phyloP scores from a whole-genome alignment of 805 yeast genomes.

The Cyberlindnera petersonii region DNA sequence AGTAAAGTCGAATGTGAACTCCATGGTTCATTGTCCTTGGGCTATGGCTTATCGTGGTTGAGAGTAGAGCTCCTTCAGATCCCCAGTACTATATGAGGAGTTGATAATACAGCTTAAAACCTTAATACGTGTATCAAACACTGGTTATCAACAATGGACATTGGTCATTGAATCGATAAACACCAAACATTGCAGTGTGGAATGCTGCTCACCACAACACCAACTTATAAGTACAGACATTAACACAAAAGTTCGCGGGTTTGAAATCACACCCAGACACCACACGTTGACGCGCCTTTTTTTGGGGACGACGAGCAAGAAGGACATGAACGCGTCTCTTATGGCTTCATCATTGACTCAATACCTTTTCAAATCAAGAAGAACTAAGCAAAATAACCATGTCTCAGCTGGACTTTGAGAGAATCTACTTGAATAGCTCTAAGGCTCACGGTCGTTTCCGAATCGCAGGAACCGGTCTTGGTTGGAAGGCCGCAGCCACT shows the following conservation, averaged over 20 bases:
- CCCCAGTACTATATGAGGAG: not conserved
- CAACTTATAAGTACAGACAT: not conserved
- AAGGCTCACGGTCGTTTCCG: slow-evolving; percentile 84
- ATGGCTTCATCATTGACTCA: too few species aligned
- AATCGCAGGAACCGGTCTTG: slow-evolving; percentile 93
- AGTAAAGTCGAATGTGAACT: slow-evolving; percentile 42
- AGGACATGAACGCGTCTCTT: not conserved
- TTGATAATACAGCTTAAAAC: slow-evolving; percentile 1
- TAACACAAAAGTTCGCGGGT: too few species aligned
- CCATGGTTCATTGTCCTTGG: slow-evolving; percentile 27
- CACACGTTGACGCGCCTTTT: too few species aligned
- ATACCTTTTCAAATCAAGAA: too few species aligned
- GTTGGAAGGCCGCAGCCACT: slow-evolving; percentile 79
- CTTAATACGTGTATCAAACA: not conserved
- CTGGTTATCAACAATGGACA: too few species aligned
- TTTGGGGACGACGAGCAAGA: too few species aligned
- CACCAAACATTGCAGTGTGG: too few species aligned
- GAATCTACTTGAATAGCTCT: slow-evolving; percentile 85
- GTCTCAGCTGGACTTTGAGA: slow-evolving; percentile 67
- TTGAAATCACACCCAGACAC: too few species aligned
- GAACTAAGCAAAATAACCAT: not conserved
- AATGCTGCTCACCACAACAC: not conserved
- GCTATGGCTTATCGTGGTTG: too few species aligned
- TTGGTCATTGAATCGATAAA: too few species aligned
- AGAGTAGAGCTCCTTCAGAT: too few species aligned